Base-by-base conservation (phyloP, 2,329 filamentous ascomycete species). In the Neopestalotiopsis rosae region DNA sequence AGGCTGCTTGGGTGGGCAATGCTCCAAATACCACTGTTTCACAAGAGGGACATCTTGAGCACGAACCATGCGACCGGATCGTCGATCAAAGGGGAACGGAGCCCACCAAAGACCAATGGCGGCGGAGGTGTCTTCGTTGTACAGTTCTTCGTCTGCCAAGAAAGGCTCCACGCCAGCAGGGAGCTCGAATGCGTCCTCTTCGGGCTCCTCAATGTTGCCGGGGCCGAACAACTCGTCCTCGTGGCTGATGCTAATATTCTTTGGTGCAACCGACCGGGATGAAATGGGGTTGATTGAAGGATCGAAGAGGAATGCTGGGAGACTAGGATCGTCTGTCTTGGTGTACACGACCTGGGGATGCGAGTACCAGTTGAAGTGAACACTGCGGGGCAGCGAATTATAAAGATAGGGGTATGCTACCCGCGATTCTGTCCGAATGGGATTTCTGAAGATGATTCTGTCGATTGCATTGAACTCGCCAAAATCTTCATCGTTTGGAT, bases 391-490 rank as follows among this genome's bases (percentile, higher is more conserved):
- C 5, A 99, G 87, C 20, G 95, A 97, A 79, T 99, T 99, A 84
- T 99, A 99, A 5, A 99, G 86, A 79, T 92, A 98, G 0, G 96
- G 96, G 79, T 94, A 98, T 0, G 94, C 94, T 58, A 99, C 96
- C 61, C 95, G 91, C 77, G 97, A 98, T 81, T 99, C 96, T 9
- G 95, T 99, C 74, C 95, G 91, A 72, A 98, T 97, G 0, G 95
- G 95, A 61, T 93, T 92, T 72, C 96, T 92, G 87, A 99, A 99
- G 74, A 99, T 99, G 81, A 99, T 99, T 74, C 97, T 94, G 77
- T 99, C 96, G 75, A 99, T 99, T 42, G 96, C 96, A 78, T 99
- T 99, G 87, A 99, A 99, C 81, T 99, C 96, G 81, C 96, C 96
- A 81, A 99, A 99, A 78, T 99, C 96, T 80, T 99, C 96, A 74